Percentiles rank a stretch among this genome's conserved stretches.
phyloP scores from a whole-genome alignment of 2,329 filamentous ascomycete species.

The Pseudogymnoascus pannorum region DNA sequence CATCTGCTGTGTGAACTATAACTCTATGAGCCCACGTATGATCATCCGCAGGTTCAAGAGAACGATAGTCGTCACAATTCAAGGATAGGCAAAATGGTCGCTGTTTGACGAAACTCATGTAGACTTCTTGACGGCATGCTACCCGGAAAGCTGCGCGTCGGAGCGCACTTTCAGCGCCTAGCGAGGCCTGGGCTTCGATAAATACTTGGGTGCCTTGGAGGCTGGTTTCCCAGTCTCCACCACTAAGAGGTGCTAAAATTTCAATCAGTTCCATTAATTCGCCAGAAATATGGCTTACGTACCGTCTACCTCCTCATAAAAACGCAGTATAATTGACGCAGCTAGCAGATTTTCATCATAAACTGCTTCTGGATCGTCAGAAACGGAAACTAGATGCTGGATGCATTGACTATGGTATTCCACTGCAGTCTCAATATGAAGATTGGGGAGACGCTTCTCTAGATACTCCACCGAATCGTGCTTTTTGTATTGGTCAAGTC shows the following conservation, averaged over 20 bases:
- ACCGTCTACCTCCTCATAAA: conserved; percentile 37
- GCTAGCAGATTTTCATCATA: conserved; percentile 34
- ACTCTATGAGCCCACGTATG: conserved; percentile 20
- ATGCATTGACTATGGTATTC: conserved; percentile 37
- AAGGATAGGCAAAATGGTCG: conserved; percentile 32
- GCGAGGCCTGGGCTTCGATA: conserved; percentile 25
- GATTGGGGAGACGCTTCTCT: conserved; percentile 21
- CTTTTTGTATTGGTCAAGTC: conserved; percentile 22
- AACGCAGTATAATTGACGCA: conserved; percentile 32
- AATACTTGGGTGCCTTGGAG: conserved; percentile 21
- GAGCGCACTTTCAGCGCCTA: conserved; percentile 29
- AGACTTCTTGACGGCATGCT: conserved; percentile 42
- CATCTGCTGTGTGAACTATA: conserved; percentile 20
- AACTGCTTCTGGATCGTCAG: conserved; percentile 30
- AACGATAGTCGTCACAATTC: conserved; percentile 25
- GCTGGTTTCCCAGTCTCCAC: conserved; percentile 19
- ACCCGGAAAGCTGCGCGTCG: conserved; percentile 40
- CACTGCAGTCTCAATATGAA: conserved; percentile 31
- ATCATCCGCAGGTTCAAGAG: conserved; percentile 19
- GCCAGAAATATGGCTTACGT: too few species aligned
- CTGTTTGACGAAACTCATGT: conserved; percentile 37
- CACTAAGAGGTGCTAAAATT: conserved; percentile 19
- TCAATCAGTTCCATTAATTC: too few species aligned
- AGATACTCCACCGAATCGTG: conserved; percentile 22
- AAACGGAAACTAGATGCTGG: conserved; percentile 32